These are phyloP conservation scores for Penicillium capsulatum DNA, from an alignment of 2,329 filamentous ascomycete genomes.

Conservation along the genomic window DNA sequence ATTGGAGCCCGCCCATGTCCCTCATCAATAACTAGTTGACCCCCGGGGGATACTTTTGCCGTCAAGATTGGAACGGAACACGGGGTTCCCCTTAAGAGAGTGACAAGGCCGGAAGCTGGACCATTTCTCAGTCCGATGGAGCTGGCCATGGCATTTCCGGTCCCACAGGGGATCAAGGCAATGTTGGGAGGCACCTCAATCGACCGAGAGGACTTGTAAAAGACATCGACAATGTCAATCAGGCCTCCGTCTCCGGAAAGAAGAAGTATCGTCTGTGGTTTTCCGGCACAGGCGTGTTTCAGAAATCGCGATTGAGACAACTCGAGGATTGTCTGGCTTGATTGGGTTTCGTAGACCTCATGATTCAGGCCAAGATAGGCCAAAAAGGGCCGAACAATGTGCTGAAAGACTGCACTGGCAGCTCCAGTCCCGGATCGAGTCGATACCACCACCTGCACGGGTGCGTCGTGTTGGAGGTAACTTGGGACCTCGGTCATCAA, in stretches of 20 bases:
- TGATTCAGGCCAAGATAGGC: constrained; percentile 48
- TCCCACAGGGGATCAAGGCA: constrained; percentile 51
- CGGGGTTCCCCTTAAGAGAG: constrained; percentile 56
- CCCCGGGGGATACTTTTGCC: constrained; percentile 58
- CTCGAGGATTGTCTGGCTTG: constrained; percentile 59
- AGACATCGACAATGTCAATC: constrained; percentile 73
- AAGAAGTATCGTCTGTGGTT: constrained; percentile 63
- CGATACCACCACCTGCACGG: constrained; percentile 62
- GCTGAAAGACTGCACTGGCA: constrained; percentile 54
- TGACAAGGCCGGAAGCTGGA: constrained; percentile 47
- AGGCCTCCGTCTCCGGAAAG: constrained; percentile 85
- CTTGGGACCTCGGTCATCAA: constrained; percentile 20
- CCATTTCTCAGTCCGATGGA: constrained; percentile 33
- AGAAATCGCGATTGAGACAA: constrained; percentile 54
- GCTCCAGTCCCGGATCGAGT: constrained; percentile 60
- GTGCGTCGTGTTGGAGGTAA: constrained; percentile 18
- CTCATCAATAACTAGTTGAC: constrained; percentile 45
- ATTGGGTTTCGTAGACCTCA: constrained; percentile 59
- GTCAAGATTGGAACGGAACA: constrained; percentile 59
- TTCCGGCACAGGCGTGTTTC: constrained; percentile 46
- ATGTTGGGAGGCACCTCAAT: constrained; percentile 53
- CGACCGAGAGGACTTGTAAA: constrained; percentile 32
- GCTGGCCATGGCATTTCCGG: constrained; percentile 45
- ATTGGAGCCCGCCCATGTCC: constrained; percentile 40
- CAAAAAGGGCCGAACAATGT: constrained; percentile 56